Percentiles rank a stretch among this genome's conserved stretches.
phyloP scores from a whole-genome alignment of 345 rosid species.

The Aquilaria sinensis region DNA sequence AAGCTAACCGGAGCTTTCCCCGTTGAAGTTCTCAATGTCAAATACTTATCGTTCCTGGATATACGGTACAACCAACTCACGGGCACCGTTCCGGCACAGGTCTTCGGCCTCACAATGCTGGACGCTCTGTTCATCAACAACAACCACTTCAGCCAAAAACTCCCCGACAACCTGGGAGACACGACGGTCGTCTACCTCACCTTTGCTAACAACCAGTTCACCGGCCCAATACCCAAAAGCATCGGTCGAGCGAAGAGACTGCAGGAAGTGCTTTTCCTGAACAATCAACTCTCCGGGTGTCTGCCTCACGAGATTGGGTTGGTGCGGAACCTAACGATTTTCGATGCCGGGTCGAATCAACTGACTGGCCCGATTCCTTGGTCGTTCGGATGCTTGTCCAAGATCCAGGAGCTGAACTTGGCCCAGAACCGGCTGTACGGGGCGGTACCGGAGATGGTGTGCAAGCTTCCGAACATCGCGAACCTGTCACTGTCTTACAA shows the following conservation, averaged over 20 bases:
- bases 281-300: conserved; percentile 42
- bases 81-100: conserved; percentile 28
- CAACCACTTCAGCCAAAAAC: conserved; percentile 26
- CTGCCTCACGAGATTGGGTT: conserved; percentile 50
- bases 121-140: conserved; percentile 56
- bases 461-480: conserved; percentile 31
- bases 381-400: conserved; percentile 47
- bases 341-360: conserved; percentile 38
- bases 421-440: conserved; percentile 37
- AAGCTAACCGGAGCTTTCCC: conserved; percentile 32
- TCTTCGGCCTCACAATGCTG: conserved; percentile 28
- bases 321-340: conserved; percentile 20
- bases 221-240: conserved; percentile 41
- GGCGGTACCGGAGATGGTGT: conserved; percentile 40
- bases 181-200: conserved; percentile 46
- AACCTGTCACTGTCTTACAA: conserved; percentile 31
- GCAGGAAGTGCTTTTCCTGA: conserved; percentile 45
- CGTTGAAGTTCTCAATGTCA: conserved; percentile 13
- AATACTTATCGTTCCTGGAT: conserved; percentile 36
- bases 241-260: conserved; percentile 34
- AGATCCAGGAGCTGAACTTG: conserved; percentile 30
- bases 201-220: conserved; percentile 45
- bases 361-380: conserved; percentile 48
- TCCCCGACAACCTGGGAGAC: conserved; percentile 39
- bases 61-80: conserved; percentile 37